Evolutionary conservation across 2,329 filamentous ascomycete genomes (phyloP), one percentile per base, ranked within the genome.

Genomic region (Cercospora canescens): DNA sequence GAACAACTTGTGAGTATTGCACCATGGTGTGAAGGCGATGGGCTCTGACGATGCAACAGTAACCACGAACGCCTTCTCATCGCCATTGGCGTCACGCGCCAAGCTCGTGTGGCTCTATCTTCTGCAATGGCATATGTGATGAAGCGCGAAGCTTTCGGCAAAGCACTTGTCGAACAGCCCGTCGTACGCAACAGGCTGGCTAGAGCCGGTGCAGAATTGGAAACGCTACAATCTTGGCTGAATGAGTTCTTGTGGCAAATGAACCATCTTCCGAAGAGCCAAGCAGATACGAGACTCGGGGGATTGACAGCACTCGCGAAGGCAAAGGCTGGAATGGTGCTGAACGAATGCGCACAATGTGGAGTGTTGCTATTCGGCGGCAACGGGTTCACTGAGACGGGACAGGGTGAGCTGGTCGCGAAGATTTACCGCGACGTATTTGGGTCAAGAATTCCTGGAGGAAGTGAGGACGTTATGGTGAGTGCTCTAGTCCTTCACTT

Each of bases 231-330:
- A 81, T 87, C 90, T 1, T 92, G 89, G 89, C 81, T 91, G 7
- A 89, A 92, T 75, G 84, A 87, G 68, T 89, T 91, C 67, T 82
- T 87, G 9, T 91, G 89, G 74, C 86, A 88, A 77, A 85, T 92
- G 81, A 85, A 84, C 2, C 82, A 88, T 67, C 75, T 92, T 74
- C 77, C 78, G 6, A 86, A 87, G 72, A 80, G 81, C 34, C 82
- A 84, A 24, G 86, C 86, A 12, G 87, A 89, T 71, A 78, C 81
- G 3, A 83, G 90, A 71, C 80, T 93, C 1, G 90, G 90, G 1
- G 90, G 90, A 0, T 78, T 91, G 72, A 92, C 89, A 2, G 90
- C 89, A 2, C 78, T 92, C 77, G 85, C 86, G n/a, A 93, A 93
- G 78, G 90, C 90, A 0, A 88, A 91, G 73, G 84, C 86, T 0